Conservation (phyloP, 169 alveolate species). For the Plasmodium gonderi region DNA sequence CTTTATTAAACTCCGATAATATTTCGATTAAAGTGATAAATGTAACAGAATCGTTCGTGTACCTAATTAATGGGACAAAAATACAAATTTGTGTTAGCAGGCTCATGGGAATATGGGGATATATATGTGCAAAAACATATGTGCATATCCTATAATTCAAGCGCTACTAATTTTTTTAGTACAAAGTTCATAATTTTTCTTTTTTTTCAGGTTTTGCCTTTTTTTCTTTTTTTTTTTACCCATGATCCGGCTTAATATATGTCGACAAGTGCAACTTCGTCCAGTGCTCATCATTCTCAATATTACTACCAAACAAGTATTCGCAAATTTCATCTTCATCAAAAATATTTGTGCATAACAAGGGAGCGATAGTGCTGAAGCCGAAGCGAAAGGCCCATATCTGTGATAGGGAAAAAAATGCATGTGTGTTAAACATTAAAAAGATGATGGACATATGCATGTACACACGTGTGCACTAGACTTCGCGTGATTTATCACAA, state of each 20-base stretch:
- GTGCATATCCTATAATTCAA: no score
- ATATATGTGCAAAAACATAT: background rate
- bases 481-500: no score
- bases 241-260: constrained; percentile 92
- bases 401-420: background rate
- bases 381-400: constrained; percentile 84
- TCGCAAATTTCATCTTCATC: constrained; percentile 79
- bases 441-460: background rate
- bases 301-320: constrained; percentile 74
- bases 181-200: no score
- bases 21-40: constrained; percentile 81
- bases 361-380: constrained; percentile 80
- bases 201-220: background rate
- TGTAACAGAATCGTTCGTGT: constrained; percentile 77
- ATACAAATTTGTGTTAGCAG: background rate
- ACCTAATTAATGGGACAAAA: constrained; percentile 34
- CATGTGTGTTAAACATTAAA: background rate
- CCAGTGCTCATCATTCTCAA: constrained; percentile 80
- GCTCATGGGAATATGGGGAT: background rate
- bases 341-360: constrained; percentile 77
- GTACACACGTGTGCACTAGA: no score
- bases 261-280: constrained; percentile 82
- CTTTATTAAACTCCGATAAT: constrained; percentile 81
- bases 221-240: constrained; percentile 78
- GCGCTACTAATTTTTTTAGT: no score